These are phyloP conservation scores for Lasiosphaeria hispida DNA, from an alignment of 495 filamentous ascomycete species.

Conservation along the genomic window DNA sequence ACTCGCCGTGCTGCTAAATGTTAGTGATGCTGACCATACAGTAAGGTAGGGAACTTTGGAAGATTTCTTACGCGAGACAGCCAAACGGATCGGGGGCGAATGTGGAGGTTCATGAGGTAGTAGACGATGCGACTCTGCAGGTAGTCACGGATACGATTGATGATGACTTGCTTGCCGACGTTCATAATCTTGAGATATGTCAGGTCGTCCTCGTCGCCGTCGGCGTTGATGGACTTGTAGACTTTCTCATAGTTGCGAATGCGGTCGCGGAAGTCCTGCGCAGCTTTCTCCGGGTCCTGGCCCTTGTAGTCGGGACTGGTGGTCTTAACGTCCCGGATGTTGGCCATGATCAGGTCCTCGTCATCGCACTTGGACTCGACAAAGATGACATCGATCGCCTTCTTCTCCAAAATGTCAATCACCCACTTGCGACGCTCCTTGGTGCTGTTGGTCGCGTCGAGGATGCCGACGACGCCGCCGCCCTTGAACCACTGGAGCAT, in stretches of 20 bases:
- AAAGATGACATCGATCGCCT: slow-evolving; percentile 85
- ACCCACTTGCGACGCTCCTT: slow-evolving; percentile 90
- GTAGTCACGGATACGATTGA: slow-evolving; percentile 96
- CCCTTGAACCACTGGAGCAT: slow-evolving; percentile 88
- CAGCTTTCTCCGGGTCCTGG: slow-evolving; percentile 88
- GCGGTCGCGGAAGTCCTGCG: slow-evolving; percentile 85
- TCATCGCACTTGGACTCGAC: slow-evolving; percentile 96
- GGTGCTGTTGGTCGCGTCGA: slow-evolving; percentile 95
- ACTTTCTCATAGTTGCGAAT: slow-evolving; percentile 96
- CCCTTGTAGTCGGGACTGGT: slow-evolving; percentile 92
- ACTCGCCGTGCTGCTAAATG: slow-evolving; percentile 77
- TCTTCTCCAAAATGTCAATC: slow-evolving; percentile 64
- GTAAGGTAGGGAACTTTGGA: background rate
- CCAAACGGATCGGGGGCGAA: slow-evolving; percentile 97
- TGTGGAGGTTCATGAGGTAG: slow-evolving; percentile 97
- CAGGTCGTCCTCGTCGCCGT: slow-evolving; percentile 68
- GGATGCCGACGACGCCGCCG: slow-evolving; percentile 79
- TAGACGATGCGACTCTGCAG: slow-evolving; percentile 94
- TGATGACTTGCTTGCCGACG: slow-evolving; percentile 89
- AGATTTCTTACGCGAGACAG: slow-evolving; percentile 77
- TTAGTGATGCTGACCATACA: slow-evolving; percentile 18
- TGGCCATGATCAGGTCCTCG: slow-evolving; percentile 91
- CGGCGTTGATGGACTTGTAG: slow-evolving; percentile 84
- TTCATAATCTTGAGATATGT: slow-evolving; percentile 98
- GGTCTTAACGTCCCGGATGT: slow-evolving; percentile 96